phyloP scores from a whole-genome alignment of 2,329 filamentous ascomycete genomes.

The Colletotrichum eleusines region DNA sequence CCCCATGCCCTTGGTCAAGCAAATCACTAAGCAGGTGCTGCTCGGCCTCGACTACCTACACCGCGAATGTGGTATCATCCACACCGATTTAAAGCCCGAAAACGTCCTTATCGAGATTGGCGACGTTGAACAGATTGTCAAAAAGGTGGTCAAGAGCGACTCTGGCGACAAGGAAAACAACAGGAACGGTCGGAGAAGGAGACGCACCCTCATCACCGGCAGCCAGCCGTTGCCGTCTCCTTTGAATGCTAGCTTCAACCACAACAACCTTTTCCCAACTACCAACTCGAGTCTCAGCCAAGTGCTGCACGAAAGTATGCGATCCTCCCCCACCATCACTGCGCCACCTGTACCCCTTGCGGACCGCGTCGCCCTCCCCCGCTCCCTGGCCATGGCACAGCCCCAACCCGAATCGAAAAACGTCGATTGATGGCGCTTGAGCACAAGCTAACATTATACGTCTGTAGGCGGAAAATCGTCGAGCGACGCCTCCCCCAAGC shows the following conservation, averaged over 20 bases:
- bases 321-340: not conserved
- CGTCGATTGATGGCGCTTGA: not conserved
- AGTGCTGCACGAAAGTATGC: conserved; percentile 82
- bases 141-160: conserved; percentile 92
- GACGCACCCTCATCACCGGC: conserved; percentile 94
- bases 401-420: not conserved
- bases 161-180: conserved; percentile 83
- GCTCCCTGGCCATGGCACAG: not conserved
- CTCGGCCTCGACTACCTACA: conserved; percentile 96
- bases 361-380: conserved; percentile 15
- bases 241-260: conserved; percentile 90
- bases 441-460: conserved; percentile 17
- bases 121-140: conserved; percentile 98
- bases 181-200: conserved; percentile 88
- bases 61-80: conserved; percentile 98
- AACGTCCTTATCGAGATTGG: conserved; percentile 99
- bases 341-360: conserved; percentile 8
- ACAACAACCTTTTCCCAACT: conserved; percentile 76
- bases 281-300: conserved; percentile 83
- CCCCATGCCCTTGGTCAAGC: conserved; percentile 95
- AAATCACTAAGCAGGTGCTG: conserved; percentile 98
- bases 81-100: conserved; percentile 97
- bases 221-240: conserved; percentile 96
- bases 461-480: conserved; percentile 51
- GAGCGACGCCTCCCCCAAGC: conserved; percentile 63